Percentiles rank a stretch among this genome's conserved stretches.
These are phyloP conservation scores for Sporothrix curviconia DNA, from an alignment of 2,329 filamentous ascomycete species.

Conservation along the genomic window DNA sequence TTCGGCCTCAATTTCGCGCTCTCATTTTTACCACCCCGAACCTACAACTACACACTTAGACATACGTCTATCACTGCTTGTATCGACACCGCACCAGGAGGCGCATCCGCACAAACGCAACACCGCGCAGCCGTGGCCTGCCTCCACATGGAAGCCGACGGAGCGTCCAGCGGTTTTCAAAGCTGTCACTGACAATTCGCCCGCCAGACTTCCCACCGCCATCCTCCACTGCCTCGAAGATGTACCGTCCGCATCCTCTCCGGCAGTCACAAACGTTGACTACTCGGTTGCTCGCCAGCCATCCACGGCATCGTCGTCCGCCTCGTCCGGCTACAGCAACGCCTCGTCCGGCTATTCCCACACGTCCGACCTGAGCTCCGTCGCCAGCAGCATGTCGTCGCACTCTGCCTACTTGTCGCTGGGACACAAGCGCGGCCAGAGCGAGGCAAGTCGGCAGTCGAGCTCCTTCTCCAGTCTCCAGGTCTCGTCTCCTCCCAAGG, in stretches of 20 bases:
- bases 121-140: neutral
- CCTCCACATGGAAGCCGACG: conserved; percentile 12
- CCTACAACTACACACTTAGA: too few species aligned
- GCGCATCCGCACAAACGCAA: neutral
- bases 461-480: conserved; percentile 34
- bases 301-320: conserved; percentile 65
- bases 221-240: conserved; percentile 34
- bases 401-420: conserved; percentile 52
- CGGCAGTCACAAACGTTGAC: conserved; percentile 50
- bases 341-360: conserved; percentile 41
- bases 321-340: conserved; percentile 61
- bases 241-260: conserved; percentile 51
- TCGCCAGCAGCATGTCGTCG: conserved; percentile 65
- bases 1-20: neutral
- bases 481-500: conserved; percentile 33
- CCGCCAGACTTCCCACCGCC: conserved; percentile 12
- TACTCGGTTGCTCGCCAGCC: conserved; percentile 51
- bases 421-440: conserved; percentile 67
- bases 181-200: conserved; percentile 24
- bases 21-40: too few species aligned
- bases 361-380: conserved; percentile 31
- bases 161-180: conserved; percentile 16
- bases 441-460: conserved; percentile 56
- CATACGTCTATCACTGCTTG: too few species aligned
- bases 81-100: neutral